Base-by-base conservation (phyloP, 768 basidiomycete species). In the Omphalotus guepiniiformis region DNA sequence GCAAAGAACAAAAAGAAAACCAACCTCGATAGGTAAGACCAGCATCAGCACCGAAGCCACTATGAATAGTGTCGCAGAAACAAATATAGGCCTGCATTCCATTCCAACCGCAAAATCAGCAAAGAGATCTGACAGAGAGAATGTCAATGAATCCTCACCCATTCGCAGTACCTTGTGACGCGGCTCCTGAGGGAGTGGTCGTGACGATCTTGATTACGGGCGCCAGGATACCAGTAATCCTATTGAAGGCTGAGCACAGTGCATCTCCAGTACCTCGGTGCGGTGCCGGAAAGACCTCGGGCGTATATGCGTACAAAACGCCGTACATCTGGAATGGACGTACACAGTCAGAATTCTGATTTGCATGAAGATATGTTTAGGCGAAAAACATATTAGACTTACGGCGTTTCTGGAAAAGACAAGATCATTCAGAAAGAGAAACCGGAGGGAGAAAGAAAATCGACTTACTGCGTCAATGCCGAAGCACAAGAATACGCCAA, bases 191-290 rank as follows among this genome's bases (percentile, higher is more conserved):
- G 9, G 46, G 37, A 19, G 36, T 47, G 37, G 46, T 47, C 7
- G 46, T 47, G 25, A 29, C 46, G n/a, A 47, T 47, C 23, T 47
- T 47, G 46, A 58, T 58, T 19, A 58, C 57, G 1, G 71, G 50
- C 41, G 71, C 74, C 70, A 81, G 78, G 53, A 84, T 70, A 19
- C 82, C 82, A 47, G 80, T 80, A 32, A 84, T 55, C 15, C 81
- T 70, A 55, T 76, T 80, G 12, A 76, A 71, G 12, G 69, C 66
- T 2, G 78, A 66, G 19, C 75, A 75, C 27, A 82, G 63, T 9
- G 74, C 78, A 35, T 75, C 78, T 19, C 80, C 80, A 1, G 79
- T 81, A 9, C 80, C 79, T 47, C 75, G 65, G 39, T 74, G 69
- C 48, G 65, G 73, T 3, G 78, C 74, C 12, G 78, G 78, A 62